A percentile compares a stretch with the other conserved stretches of the same genome.
Evolutionary conservation across 2,329 filamentous ascomycete species (phyloP).

Genomic region (Lanzia echinophila): DNA sequence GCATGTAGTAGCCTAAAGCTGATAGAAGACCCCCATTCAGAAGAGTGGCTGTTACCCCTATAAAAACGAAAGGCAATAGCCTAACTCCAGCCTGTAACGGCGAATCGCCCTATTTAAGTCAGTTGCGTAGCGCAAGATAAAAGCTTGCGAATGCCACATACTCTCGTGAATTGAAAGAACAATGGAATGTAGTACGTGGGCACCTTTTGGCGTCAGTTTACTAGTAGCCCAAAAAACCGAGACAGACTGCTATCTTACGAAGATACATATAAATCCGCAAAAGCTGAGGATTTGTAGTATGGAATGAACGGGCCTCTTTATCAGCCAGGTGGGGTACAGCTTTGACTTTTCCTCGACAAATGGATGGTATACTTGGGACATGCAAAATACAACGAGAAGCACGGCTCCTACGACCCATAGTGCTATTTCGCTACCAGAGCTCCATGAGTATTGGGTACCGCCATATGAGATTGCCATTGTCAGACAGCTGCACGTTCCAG

Average conservation of each 20-base stretch:
- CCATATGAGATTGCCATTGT: constrained; percentile 1
- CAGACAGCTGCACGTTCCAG: constrained; percentile 11
- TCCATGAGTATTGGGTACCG: not conserved
- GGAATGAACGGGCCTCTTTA: not conserved
- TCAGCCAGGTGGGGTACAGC: not conserved
- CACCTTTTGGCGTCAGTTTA: not conserved
- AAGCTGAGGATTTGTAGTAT: not conserved
- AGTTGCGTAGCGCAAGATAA: not conserved
- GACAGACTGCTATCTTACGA: not conserved
- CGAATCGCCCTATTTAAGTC: constrained; percentile 24
- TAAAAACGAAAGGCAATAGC: constrained; percentile 34
- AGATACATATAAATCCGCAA: not conserved
- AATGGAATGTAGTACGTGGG: constrained; percentile 35
- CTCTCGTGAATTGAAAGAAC: constrained; percentile 39
- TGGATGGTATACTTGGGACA: constrained; percentile 17
- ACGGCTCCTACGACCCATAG: not conserved
- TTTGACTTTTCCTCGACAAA: not conserved
- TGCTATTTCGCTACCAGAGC: not conserved
- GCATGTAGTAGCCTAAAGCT: constrained; percentile 26
- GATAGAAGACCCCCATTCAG: constrained; percentile 34
- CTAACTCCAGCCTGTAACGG: constrained; percentile 31
- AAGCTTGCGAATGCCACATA: not conserved
- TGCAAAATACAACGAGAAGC: not conserved
- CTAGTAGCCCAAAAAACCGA: not conserved
- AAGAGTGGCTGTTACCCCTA: constrained; percentile 34